Base-by-base conservation (phyloP, 352 stramenopile genomes). In the Plasmopara muralis region DNA sequence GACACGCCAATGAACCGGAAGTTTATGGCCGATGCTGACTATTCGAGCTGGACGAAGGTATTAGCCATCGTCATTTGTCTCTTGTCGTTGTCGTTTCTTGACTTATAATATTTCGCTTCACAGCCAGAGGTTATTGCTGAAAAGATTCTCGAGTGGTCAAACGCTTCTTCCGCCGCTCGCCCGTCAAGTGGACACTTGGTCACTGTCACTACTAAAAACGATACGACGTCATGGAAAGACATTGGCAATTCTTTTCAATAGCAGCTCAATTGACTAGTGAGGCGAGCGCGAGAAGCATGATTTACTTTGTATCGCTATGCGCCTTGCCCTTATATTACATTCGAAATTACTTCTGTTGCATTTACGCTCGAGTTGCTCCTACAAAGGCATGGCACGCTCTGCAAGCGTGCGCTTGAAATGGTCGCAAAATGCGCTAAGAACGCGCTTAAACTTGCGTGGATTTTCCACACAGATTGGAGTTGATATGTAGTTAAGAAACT, bases 1-100 rank as follows among this genome's bases (percentile, higher is more conserved):
- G 86, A 96, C 57, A 96, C 85, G 40, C 81, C 85, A 4, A 92
- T 85, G 63, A 96, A 96, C 59, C 83, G 85, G 54, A 85, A 89
- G 68, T 89, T 70, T 55, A 95, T 94, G 82, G 70, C 65, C 2
- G 72, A 92, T 43, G 83, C 84, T 16, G 85, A 96, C 54, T 89
- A 88, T 54, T 83, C 77, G 6, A 84, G 72, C 7, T 92, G 83
- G 83, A 92, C 83, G 9, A 87, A 78, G 55, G 76, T 89, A 62
- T 15, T 48, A 29, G 43, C 2, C 9, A 4, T 14, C 29, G 39
- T 28, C 18, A 30, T 33, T 51, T 34, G 14, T 47, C 18, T 34
- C 6, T 13, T 31, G 16, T 20, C 13, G 33, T 10, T 6, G 15
- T 35, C 30, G 13, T 47, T 35, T 30, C 31, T 30, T 50, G 5